Conservation (phyloP, 108 stramenopile species). For the Cyclotella choctawhatcheeana region DNA sequence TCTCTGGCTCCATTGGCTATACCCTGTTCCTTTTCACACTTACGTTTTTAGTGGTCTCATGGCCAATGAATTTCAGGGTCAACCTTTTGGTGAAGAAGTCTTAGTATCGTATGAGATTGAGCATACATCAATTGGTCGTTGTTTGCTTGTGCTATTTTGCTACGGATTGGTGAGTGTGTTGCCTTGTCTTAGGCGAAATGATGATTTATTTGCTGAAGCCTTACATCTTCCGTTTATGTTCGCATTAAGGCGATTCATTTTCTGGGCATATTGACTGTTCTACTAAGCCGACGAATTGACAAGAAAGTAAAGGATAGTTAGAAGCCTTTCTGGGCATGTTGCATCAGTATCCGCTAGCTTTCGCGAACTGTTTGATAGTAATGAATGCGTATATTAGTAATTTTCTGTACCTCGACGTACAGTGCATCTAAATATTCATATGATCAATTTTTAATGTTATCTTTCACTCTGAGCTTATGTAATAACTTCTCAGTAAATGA, state of each 20-base stretch:
- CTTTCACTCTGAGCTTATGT: too few relatives aligned
- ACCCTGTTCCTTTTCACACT: conserved; percentile 65
- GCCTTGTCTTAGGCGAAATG: not conserved
- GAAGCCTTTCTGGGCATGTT: too few relatives aligned
- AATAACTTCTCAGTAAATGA: conserved; percentile 22
- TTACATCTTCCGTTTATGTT: not conserved
- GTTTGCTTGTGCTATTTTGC: conserved; percentile 32
- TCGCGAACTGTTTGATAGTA: too few relatives aligned
- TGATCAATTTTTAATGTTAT: too few relatives aligned
- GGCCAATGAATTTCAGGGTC: conserved; percentile 57
- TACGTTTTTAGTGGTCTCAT: conserved; percentile 68
- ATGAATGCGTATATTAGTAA: too few relatives aligned
- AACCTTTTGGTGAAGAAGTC: conserved; percentile 41
- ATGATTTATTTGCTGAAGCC: not conserved
- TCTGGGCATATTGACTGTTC: not conserved
- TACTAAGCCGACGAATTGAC: too few relatives aligned
- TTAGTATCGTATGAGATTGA: conserved; percentile 63
- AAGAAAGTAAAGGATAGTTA: too few relatives aligned
- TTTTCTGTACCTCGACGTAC: too few relatives aligned
- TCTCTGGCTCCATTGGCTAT: conserved; percentile 56
- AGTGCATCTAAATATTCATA: too few relatives aligned
- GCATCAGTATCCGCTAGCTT: too few relatives aligned
- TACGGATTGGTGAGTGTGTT: conserved; percentile 23
- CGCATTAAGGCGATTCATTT: not conserved
- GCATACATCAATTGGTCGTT: conserved; percentile 46